These are phyloP conservation scores for Kluyveromyces nonfermentans DNA, from an alignment of 805 yeast species.

Conservation along the genomic window DNA sequence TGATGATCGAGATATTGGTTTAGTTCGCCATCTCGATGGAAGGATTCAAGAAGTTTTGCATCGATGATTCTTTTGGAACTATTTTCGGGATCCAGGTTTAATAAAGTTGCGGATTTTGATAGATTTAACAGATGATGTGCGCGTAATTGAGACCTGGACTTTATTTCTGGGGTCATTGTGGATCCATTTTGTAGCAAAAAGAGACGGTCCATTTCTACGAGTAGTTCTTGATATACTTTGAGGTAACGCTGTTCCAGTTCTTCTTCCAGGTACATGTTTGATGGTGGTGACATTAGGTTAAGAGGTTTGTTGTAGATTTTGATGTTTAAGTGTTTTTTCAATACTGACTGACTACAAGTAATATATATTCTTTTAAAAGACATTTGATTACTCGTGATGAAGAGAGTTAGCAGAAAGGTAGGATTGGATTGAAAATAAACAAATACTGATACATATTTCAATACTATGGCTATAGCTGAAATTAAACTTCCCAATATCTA, in stretches of 20 bases:
- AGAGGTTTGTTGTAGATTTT: no score
- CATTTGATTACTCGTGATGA: no score
- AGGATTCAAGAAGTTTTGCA: not conserved
- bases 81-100: not conserved
- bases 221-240: slow-evolving; percentile 24
- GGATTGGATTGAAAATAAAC: no score
- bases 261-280: no score
- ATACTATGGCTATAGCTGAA: not conserved
- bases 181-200: slow-evolving; percentile 13
- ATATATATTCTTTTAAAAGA: no score
- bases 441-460: no score
- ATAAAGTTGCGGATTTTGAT: slow-evolving; percentile 5
- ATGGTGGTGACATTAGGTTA: no score
- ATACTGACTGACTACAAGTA: no score
- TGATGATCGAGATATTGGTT: slow-evolving; percentile 12
- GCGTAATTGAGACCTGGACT: slow-evolving; percentile 2
- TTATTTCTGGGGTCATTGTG: not conserved
- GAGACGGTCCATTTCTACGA: slow-evolving; percentile 28
- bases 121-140: slow-evolving; percentile 5
- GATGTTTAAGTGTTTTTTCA: no score
- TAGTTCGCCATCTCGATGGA: slow-evolving; percentile 3
- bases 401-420: no score
- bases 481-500: slow-evolving; percentile 48
- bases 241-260: slow-evolving; percentile 26
- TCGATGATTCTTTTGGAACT: not conserved